Evolutionary conservation across 2,329 filamentous ascomycete species (phyloP), one percentile per base, ranked within the genome.

Genomic region (Sarocladiaceae sp.): DNA sequence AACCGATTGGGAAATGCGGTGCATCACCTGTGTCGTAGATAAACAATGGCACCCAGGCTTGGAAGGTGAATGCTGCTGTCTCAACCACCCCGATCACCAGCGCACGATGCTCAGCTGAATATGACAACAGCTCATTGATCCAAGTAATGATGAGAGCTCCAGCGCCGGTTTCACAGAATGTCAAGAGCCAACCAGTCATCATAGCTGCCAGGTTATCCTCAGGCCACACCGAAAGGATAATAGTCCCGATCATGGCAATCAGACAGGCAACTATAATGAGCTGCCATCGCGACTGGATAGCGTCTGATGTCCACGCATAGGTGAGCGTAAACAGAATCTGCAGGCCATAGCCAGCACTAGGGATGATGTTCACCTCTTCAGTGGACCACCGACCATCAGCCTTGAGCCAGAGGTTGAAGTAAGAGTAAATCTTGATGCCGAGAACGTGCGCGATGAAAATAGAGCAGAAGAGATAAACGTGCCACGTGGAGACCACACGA

Each of bases 281-380:
- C 1, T 74, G 76, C 73, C 73, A 76, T 9, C 74, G 64, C 3
- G 58, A 57, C 3, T 73, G 72, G 15, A 76, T 56, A 0, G 68
- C 66, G 53, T 80, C 78, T 4, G 73, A 78, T 4, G 66, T 65
- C 73, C 74, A 80, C 2, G 74, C 76, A 48, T 76, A 78, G 1
- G 65, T 55, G 1, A 81, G 61, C 0, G 76, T 79, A 4, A 67
- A 69, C 7, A 74, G 58, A 0, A 79, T 51, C 41, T 62, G 58
- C 1, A 59, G 41, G 3, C 55, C 59, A 33, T 58, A 63, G 5
- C 58, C 67, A 1, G 64, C 64, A 1, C 69, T 71, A 0, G 67
- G 70, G 34, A 73, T 71, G 23, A 68, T 69, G 44, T 75, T 76
- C 46, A 78, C 73, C 24, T 77, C 66, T 21, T 50, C 60, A 45